Evolutionary conservation across 2,329 filamentous ascomycete species (phyloP), one percentile per base, ranked within the genome.

Genomic region (Microdochium bolleyi): DNA sequence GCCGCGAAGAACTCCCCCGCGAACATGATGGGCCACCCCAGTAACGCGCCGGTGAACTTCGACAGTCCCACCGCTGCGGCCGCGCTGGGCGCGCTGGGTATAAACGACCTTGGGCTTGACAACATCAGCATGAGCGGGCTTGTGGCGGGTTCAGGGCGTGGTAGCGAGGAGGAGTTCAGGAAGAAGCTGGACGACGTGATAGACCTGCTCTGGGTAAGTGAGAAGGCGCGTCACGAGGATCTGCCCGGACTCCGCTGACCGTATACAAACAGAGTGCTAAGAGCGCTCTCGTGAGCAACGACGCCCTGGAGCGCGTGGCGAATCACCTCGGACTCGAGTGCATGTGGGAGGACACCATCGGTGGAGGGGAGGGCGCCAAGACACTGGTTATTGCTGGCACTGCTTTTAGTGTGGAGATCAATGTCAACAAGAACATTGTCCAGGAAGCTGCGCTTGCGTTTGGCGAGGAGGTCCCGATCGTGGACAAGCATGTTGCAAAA

Each of bases 241-340:
- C 64, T 61, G 34, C 61, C 72, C 22, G 65, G 62, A 32, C 59
- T 62, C 19, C 37, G 38, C 37, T 61, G 55, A 55, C 60, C 24
- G 5, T 27, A 8, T 5, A 11, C 48, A 64, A 24, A 63, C 57
- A 70, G 58, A 58, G 56, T 13, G 66, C 58, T 38, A 70, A 67
- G 59, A 80, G 81, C 56, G 86, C 86, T 3, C 72, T 84, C 41
- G 83, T 92, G 37, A 89, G 87, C 59, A 85, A 89, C 61, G 83
- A 87, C 27, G 87, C 87, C 2, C 74, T 94, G n/a, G 83, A 88
- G 65, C 77, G 87, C 52, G 71, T 92, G 27, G 85, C 83, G 9
- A 79, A 81, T 60, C 76, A 82, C 52, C 76, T 85, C 52, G 87
- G 85, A n/a, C 71, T 88, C 38, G 84, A 86, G 55, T 77, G 75